Base-by-base conservation (phyloP, 2,329 filamentous ascomycete genomes). In the Diaporthe aspalathi region DNA sequence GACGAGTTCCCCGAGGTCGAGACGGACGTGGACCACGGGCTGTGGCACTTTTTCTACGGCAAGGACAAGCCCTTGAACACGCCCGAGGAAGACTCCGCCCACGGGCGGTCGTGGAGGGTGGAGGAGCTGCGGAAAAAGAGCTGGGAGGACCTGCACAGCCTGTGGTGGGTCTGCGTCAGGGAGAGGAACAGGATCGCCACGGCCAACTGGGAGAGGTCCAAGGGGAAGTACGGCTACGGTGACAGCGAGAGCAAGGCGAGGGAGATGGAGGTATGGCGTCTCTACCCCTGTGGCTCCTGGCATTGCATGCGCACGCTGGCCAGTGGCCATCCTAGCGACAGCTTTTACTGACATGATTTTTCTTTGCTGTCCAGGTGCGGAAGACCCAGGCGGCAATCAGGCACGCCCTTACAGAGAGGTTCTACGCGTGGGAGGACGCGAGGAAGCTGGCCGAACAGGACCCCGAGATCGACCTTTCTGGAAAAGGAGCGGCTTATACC, bases 161-260 rank as follows among this genome's bases (percentile, higher is more conserved):
- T 99, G 78, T 99, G 95, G 94, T 99, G 95, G 94, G 89, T 94
- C 69, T 98, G 96, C 80, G 88, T 92, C 72, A 94, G 93, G 84
- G 96, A 99, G 84, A 87, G 93, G 77, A 99, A 99, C 83, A 89
- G 93, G 76, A 89, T 98, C 76, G 87, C 90, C n/a, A 98, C 97
- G 38, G 91, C 92, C 75, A 86, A 86, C 67, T 81, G 86, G 70
- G 94, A 97, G 84, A 87, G 93, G 76, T 79, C 84, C 38, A 88
- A 92, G 75, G 79, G 93, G 69, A 86, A 91, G 74, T 86, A 93
- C 62, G 90, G 92, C 35, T 96, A 93, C 78, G 95, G 95, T 75
- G 88, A 91, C 32, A 84, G 84, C 54, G 93, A 97, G 83, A 85
- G 88, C 53, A 82, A 86, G 24, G 79, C 83, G 53, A 89, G 96